Evolutionary conservation across 2,329 filamentous ascomycete species (phyloP).

Genomic region (Alternaria novae-zelandiae): DNA sequence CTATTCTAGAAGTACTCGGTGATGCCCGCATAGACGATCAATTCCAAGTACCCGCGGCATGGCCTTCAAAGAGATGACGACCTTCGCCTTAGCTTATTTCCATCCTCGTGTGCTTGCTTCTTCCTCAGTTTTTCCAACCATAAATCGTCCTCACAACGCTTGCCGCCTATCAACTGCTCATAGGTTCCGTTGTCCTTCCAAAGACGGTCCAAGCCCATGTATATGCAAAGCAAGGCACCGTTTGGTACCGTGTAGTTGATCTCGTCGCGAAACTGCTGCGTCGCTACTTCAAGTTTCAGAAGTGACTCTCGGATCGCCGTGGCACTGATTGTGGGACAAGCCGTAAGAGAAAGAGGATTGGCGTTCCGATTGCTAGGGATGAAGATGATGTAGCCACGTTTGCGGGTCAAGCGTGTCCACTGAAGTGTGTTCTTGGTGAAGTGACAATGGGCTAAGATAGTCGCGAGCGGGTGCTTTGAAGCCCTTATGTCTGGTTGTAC

Average conservation of each 20-base stretch:
- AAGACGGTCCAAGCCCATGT: not conserved
- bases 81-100: not conserved
- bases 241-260: not conserved
- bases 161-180: not conserved
- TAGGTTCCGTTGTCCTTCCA: not conserved
- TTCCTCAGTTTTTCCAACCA: not conserved
- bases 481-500: fast-evolving
- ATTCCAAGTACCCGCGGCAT: not conserved
- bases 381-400: not conserved
- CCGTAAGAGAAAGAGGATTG: not conserved
- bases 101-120: not conserved
- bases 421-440: not conserved
- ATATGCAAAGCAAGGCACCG: not conserved
- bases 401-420: not conserved
- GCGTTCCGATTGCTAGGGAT: not conserved
- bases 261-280: not conserved
- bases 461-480: not conserved
- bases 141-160: not conserved
- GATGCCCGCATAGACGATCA: not conserved
- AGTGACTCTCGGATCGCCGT: not conserved
- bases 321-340: not conserved
- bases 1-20: not conserved
- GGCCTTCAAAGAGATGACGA: not conserved
- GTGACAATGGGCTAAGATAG: not conserved
- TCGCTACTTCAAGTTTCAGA: not conserved